Base-by-base conservation (phyloP, 768 basidiomycete genomes). In the Tremella yokohamensis region DNA sequence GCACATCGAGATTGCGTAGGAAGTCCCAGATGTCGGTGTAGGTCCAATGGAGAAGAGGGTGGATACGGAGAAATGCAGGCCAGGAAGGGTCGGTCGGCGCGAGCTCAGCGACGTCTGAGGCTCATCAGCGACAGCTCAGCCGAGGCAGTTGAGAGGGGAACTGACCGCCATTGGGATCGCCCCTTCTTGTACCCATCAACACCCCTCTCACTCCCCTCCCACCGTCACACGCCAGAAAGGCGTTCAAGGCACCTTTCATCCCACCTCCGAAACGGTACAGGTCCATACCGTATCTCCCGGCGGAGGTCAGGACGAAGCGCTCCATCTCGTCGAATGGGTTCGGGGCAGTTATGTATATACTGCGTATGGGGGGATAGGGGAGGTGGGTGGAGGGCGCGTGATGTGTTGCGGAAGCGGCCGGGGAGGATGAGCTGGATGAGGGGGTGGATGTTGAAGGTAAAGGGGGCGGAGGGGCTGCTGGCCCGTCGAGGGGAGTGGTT, bases 41-140 rank as follows among this genome's bases (percentile, higher is more conserved):
- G 0, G 84, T 81, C 96, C 96, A 99, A 72, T 97, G 86, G 57
- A 99, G 88, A 67, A 99, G 87, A 0, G 96, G 96, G 72, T 98
- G 93, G 18, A 98, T 83, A 18, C 96, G 85, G 72, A 90, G 86
- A 65, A 91, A 91, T 3, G 73, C 67, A 7, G 96, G 94, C 96
- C 96, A 99, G 54, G 82, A 87, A 0, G 83, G 79, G 76, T 99
- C 96, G 3, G 92, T 96, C 75, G 84, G 87, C 39, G 66, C 68
- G 11, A 69, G 55, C 0, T 53, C n/a, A 9, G 61, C 40, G 16
- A 70, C 63, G 26, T 65, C 64, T 66, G 56, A 8, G 11, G 11
- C 11, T 11, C 29, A 34, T 34, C 29, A 34, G 29, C 29, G 25
- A 3, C 38, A 49, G 3, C 24, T 15, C 53, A 37, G 55, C 13